Evolutionary conservation across 2,329 filamentous ascomycete genomes (phyloP).

Genomic region (Colletotrichum magnum): DNA sequence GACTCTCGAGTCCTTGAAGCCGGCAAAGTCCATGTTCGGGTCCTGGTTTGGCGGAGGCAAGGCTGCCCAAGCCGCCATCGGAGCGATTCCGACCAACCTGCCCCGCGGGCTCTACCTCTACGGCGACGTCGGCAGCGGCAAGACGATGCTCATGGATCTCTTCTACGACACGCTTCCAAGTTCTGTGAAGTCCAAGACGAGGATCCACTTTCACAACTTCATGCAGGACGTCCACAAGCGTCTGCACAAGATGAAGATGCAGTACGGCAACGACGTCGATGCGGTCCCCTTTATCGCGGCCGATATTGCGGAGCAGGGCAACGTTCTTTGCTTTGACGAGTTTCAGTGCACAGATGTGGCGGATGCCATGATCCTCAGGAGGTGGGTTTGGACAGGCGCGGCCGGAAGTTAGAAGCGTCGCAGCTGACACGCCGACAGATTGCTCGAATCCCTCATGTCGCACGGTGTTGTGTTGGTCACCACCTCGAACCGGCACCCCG

Average conservation of each 20-base stretch:
- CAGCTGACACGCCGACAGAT: slow-evolving; percentile 54
- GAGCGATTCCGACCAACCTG: slow-evolving; percentile 77
- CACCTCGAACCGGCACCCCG: slow-evolving; percentile 95
- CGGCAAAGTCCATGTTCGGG: slow-evolving; percentile 67
- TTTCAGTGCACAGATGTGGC: slow-evolving; percentile 99
- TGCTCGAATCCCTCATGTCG: slow-evolving; percentile 92
- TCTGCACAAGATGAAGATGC: slow-evolving; percentile 90
- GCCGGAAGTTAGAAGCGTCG: not conserved
- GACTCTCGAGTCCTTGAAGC: slow-evolving; percentile 77
- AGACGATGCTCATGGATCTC: slow-evolving; percentile 99
- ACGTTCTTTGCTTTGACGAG: slow-evolving; percentile 96
- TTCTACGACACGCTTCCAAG: slow-evolving; percentile 93
- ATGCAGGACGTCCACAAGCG: slow-evolving; percentile 98
- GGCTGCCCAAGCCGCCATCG: slow-evolving; percentile 53
- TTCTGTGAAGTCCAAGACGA: slow-evolving; percentile 84
- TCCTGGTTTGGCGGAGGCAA: slow-evolving; percentile 71
- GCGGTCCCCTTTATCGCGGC: slow-evolving; percentile 93
- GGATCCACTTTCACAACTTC: slow-evolving; percentile 99
- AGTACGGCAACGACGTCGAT: slow-evolving; percentile 90
- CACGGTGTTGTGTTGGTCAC: slow-evolving; percentile 97
- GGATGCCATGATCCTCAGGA: slow-evolving; percentile 96
- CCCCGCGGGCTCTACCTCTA: slow-evolving; percentile 95
- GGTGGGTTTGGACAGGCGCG: slow-evolving; percentile 57
- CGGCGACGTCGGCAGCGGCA: slow-evolving; percentile 96
- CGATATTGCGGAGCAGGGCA: slow-evolving; percentile 88